Conservation (phyloP, 2,329 filamentous ascomycete genomes). For the Beauveria medogensis region DNA sequence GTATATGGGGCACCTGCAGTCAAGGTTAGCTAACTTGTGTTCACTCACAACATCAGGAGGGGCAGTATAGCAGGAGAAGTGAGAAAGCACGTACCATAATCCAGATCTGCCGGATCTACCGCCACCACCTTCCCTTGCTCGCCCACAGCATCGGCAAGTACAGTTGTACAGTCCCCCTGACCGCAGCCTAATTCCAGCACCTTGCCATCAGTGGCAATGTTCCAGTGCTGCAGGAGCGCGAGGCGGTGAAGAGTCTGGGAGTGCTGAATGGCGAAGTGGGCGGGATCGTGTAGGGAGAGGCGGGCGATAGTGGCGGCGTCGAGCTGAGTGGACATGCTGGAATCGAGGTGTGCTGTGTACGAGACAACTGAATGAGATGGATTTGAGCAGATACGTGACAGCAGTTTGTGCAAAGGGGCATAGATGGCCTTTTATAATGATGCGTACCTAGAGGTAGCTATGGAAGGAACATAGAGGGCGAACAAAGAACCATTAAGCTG, state of each 20-base stretch:
- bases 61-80: not conserved
- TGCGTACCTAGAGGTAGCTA: not conserved
- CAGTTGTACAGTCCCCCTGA: constrained; percentile 45
- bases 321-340: constrained; percentile 18
- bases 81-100: constrained; percentile 29
- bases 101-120: constrained; percentile 38
- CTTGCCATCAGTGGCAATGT: constrained; percentile 25
- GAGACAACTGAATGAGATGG: not conserved
- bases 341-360: not conserved
- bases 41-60: not conserved
- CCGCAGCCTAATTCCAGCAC: constrained; percentile 48
- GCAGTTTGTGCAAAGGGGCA: not conserved
- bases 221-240: constrained; percentile 22
- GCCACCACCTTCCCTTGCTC: constrained; percentile 33
- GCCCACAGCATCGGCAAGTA: constrained; percentile 37
- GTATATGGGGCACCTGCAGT: constrained; percentile 13
- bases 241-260: constrained; percentile 23
- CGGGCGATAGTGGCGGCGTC: constrained; percentile 12
- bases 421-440: not conserved
- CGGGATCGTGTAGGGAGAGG: constrained; percentile 12
- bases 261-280: constrained; percentile 1
- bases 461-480: not conserved
- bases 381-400: not conserved
- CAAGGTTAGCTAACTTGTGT: not conserved
- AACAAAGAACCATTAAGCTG: not conserved